These are phyloP conservation scores for Carex cristatella DNA, from an alignment of 176 grass and related monocot genomes.

Conservation along the genomic window DNA sequence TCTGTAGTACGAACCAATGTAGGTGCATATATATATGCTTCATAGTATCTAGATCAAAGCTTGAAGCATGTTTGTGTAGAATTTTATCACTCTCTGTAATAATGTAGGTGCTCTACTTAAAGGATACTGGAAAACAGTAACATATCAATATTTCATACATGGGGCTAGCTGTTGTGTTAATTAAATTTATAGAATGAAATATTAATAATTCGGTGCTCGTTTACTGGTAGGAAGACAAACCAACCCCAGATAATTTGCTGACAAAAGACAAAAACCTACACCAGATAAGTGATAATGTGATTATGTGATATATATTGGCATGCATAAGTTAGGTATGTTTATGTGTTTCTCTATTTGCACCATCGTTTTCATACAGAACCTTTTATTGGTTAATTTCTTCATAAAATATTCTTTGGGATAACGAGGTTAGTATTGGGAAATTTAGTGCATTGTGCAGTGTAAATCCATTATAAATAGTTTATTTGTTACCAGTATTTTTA, in stretches of 20 bases:
- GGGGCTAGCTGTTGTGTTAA: no score
- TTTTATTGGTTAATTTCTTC: conserved; percentile 14
- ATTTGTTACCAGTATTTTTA: background rate
- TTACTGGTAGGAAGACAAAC: background rate
- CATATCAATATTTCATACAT: background rate
- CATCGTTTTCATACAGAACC: background rate
- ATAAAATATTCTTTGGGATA: conserved; percentile 4
- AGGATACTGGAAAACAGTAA: background rate
- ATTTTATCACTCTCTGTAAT: no score
- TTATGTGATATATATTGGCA: background rate
- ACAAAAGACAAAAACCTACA: background rate
- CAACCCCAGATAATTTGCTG: background rate
- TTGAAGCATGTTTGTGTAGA: no score
- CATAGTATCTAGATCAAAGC: no score
- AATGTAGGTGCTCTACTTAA: background rate
- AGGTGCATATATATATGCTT: no score
- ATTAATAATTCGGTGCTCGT: background rate
- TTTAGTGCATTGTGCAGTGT: conserved; percentile 3
- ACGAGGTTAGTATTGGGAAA: background rate
- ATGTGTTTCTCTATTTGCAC: background rate
- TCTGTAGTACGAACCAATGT: no score
- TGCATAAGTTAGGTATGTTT: conserved; percentile 10
- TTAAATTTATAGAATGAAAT: background rate
- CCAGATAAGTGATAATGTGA: conserved; percentile 2
- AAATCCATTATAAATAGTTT: conserved; percentile 7